Evolutionary conservation across 176 grass and related monocot genomes (phyloP).

Genomic region (Cocos nucifera): DNA sequence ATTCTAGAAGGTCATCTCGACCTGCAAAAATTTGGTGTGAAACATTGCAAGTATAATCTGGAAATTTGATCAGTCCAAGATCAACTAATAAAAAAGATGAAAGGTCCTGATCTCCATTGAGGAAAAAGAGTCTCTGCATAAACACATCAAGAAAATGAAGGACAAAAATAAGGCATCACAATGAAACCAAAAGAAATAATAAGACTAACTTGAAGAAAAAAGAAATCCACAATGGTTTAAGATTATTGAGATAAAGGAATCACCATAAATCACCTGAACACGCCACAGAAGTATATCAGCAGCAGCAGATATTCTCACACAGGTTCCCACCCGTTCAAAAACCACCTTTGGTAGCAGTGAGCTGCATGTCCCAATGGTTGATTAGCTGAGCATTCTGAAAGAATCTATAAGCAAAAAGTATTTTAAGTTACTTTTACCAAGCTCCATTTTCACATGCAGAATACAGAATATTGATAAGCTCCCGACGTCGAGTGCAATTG

Average conservation of each 20-base stretch:
- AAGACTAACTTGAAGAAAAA: slow-evolving; percentile 1
- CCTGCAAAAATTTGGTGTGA: slow-evolving; percentile 54
- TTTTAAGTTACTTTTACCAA: slow-evolving; percentile 42
- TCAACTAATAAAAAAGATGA: slow-evolving; percentile 86
- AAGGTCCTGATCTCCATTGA: slow-evolving; percentile 89
- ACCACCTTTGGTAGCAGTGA: slow-evolving; percentile 41
- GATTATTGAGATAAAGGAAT: not conserved
- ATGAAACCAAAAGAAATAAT: no score
- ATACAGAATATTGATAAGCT: slow-evolving; percentile 50
- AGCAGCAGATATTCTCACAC: slow-evolving; percentile 46
- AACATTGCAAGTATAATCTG: slow-evolving; percentile 57
- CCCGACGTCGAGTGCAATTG: slow-evolving; percentile 42
- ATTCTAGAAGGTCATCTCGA: slow-evolving; percentile 55
- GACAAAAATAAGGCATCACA: not conserved
- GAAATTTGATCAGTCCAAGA: slow-evolving; percentile 73
- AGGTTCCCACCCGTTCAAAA: slow-evolving; percentile 52
- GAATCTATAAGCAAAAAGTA: slow-evolving; percentile 17
- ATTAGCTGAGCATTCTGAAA: slow-evolving; percentile 13
- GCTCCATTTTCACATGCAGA: slow-evolving; percentile 45
- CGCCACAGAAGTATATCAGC: slow-evolving; percentile 73
- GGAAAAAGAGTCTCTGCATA: slow-evolving; percentile 89
- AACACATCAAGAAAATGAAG: slow-evolving; percentile 12
- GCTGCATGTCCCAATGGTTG: slow-evolving; percentile 38
- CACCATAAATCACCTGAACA: slow-evolving; percentile 48
- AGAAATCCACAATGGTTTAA: not conserved